Conservation (phyloP, 495 filamentous ascomycete genomes). For the Aspergillus funiculosus region DNA sequence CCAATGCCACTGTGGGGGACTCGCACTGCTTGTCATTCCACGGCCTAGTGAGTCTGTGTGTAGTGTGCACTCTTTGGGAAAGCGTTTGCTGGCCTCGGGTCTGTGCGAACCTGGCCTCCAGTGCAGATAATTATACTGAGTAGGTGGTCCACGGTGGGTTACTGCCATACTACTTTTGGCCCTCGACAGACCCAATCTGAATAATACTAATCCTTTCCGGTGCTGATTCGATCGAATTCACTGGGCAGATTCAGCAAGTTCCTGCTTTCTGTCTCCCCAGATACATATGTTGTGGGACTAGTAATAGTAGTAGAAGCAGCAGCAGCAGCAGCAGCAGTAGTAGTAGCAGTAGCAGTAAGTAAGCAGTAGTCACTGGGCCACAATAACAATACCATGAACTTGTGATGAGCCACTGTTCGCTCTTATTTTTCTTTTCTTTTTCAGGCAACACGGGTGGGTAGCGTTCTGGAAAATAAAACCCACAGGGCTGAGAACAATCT, state of each 20-base stretch:
- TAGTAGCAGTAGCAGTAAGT: too few species aligned
- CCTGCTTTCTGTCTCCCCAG: too few species aligned
- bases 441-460: not conserved
- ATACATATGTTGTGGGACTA: too few species aligned
- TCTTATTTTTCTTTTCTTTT: constrained; percentile 6
- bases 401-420: too few species aligned
- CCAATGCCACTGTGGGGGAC: not conserved
- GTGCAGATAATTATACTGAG: constrained; percentile 13
- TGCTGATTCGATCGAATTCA: too few species aligned
- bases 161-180: not conserved
- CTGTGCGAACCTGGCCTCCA: constrained; percentile 17
- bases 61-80: constrained; percentile 1
- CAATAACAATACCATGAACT: too few species aligned
- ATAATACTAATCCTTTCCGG: too few species aligned
- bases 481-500: constrained; percentile 14
- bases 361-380: too few species aligned
- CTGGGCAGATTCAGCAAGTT: too few species aligned
- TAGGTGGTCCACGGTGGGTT: too few species aligned
- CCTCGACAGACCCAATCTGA: not conserved
- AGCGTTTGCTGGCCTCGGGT: constrained; percentile 13
- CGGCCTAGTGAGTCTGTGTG: not conserved
- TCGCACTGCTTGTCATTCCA: constrained; percentile 8
- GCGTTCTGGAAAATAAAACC: constrained; percentile 7
- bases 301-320: too few species aligned
- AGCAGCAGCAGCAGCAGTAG: too few species aligned